phyloP scores from a whole-genome alignment of 176 grass and related monocot species.

The Oryza nivara region DNA sequence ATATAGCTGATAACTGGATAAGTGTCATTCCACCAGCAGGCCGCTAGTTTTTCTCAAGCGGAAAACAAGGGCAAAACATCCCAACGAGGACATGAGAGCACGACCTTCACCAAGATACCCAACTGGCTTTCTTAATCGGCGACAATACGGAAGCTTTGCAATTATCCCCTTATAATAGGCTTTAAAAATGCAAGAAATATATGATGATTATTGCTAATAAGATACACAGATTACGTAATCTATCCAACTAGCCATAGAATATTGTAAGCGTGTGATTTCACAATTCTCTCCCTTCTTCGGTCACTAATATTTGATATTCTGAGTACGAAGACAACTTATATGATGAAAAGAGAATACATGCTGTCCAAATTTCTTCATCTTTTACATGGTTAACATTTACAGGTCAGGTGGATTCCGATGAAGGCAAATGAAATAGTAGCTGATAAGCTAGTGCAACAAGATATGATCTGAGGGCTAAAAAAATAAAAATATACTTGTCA shows the following conservation, averaged over 20 bases:
- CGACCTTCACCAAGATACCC: not conserved
- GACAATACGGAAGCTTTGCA: not conserved
- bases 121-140: not conserved
- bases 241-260: not conserved
- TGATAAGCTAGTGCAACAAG: too few species aligned
- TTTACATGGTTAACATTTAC: too few species aligned
- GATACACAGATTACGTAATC: not conserved
- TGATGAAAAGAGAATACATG: not conserved
- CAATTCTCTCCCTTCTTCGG: not conserved
- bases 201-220: not conserved
- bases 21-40: too few species aligned
- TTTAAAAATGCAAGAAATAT: not conserved
- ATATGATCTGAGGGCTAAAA: too few species aligned
- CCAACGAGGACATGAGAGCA: too few species aligned
- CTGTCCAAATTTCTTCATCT: too few species aligned
- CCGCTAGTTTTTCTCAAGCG: too few species aligned
- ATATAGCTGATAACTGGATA: too few species aligned
- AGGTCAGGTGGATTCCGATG: too few species aligned
- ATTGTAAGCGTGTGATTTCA: not conserved
- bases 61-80: not conserved
- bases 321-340: not conserved
- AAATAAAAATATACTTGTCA: too few species aligned
- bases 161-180: not conserved
- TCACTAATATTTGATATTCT: not conserved
- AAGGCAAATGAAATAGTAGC: too few species aligned